Evolutionary conservation across 2,329 filamentous ascomycete genomes (phyloP).

Genomic region (Trichoderma hamatum): DNA sequence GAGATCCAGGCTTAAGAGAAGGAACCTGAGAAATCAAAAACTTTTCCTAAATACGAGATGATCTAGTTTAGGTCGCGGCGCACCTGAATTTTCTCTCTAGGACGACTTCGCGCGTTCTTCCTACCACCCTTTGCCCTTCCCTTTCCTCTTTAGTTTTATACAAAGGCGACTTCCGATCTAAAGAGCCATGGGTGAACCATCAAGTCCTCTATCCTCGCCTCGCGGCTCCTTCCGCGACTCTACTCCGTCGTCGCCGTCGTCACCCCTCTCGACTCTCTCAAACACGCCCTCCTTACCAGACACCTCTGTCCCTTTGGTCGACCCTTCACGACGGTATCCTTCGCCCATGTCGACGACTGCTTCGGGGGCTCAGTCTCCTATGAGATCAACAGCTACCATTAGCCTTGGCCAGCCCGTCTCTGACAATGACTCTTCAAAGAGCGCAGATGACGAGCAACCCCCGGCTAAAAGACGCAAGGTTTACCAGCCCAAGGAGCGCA

Average conservation of each 20-base stretch:
- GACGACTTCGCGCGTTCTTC: constrained; percentile 8
- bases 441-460: constrained; percentile 59
- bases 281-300: constrained; percentile 56
- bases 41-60: constrained; percentile 16
- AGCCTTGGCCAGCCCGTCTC: constrained; percentile 31
- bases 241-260: constrained; percentile 49
- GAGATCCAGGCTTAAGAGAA: constrained; percentile 7
- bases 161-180: constrained; percentile 2
- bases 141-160: neutral
- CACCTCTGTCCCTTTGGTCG: constrained; percentile 45
- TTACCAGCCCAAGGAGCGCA: constrained; percentile 64
- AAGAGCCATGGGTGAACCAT: constrained; percentile 33
- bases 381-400: constrained; percentile 47
- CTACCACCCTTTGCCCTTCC: neutral
- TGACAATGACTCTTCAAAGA: constrained; percentile 37
- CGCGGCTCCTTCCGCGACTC: constrained; percentile 42
- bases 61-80: constrained; percentile 19
- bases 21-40: neutral
- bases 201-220: constrained; percentile 36
- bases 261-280: constrained; percentile 58
- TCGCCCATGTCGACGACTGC: constrained; percentile 53
- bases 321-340: constrained; percentile 52
- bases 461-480: constrained; percentile 77
- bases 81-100: constrained; percentile 14
- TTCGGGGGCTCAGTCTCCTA: constrained; percentile 56